Conservation (phyloP, 768 basidiomycete genomes). For the Candolleomyces aberdarensis region DNA sequence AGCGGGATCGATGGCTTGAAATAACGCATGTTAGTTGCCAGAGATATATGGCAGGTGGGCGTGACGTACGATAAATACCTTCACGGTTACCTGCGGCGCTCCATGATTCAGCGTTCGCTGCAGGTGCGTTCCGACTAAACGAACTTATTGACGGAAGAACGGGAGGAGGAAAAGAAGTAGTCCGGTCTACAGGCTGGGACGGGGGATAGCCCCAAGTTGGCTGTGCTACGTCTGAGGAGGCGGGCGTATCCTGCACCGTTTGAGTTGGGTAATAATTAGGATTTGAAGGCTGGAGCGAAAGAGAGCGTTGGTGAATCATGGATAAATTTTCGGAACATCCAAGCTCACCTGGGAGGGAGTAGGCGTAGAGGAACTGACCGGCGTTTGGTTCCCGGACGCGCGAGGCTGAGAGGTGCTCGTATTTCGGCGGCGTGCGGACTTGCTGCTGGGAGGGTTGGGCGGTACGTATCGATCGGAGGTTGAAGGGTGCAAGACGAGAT, state of each 20-base stretch:
- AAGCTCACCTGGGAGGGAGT: conserved; percentile 46
- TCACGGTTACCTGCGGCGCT: conserved; percentile 7
- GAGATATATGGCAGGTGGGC: no score
- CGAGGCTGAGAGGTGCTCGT: conserved; percentile 34
- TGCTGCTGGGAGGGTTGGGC: conserved; percentile 36
- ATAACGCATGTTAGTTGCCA: conserved; percentile 16
- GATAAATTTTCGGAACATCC: background rate
- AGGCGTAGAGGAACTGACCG: conserved; percentile 44
- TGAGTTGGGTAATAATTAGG: background rate
- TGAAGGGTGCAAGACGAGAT: conserved; percentile 85
- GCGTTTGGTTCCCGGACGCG: conserved; percentile 43
- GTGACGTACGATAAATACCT: conserved; percentile 4
- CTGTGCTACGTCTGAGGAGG: conserved; percentile 39
- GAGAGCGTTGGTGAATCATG: background rate
- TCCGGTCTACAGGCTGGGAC: conserved; percentile 41
- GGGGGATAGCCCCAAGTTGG: conserved; percentile 56
- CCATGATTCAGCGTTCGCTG: conserved; percentile 28
- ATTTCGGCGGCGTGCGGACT: conserved; percentile 34
- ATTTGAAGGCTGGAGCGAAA: background rate
- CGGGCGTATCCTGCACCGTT: conserved; percentile 11
- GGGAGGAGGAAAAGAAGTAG: conserved; percentile 44
- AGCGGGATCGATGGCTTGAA: conserved; percentile 37
- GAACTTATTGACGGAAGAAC: conserved; percentile 54
- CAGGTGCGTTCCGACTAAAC: conserved; percentile 37
- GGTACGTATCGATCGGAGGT: conserved; percentile 75